Evolutionary conservation across 75 land plant species (phyloP).

Genomic region (Adiantum capillusveneris): DNA sequence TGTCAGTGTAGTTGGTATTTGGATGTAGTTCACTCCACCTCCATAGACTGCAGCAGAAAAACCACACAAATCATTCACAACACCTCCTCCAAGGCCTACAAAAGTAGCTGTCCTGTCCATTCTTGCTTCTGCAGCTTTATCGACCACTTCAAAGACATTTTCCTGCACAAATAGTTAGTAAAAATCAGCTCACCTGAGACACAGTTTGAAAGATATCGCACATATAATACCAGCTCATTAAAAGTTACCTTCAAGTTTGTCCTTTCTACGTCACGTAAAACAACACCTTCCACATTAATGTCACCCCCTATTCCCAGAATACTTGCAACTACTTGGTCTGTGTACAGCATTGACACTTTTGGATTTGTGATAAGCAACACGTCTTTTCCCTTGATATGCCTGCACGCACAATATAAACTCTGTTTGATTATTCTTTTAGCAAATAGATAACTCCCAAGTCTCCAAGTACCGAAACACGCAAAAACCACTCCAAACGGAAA

Average conservation of each 20-base stretch:
- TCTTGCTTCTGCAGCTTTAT: not conserved
- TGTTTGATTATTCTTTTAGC: too few relatives aligned
- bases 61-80: not conserved
- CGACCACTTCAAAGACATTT: not conserved
- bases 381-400: conserved; percentile 13
- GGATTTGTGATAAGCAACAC: conserved; percentile 31
- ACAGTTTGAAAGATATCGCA: not conserved
- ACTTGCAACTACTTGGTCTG: conserved; percentile 15
- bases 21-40: conserved; percentile 1
- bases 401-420: not conserved
- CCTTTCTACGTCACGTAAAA: conserved; percentile 30
- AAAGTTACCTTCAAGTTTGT: conserved; percentile 14
- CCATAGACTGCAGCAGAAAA: not conserved
- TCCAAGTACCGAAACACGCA: too few relatives aligned
- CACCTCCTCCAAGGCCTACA: conserved; percentile 2
- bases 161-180: not conserved
- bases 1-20: conserved; percentile 2
- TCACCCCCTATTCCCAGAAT: conserved; percentile 12
- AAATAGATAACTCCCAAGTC: too few relatives aligned
- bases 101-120: conserved; percentile 4
- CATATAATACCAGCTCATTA: not conserved
- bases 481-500: too few relatives aligned
- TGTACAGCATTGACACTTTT: conserved; percentile 22
- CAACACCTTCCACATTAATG: conserved; percentile 21
- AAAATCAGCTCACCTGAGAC: not conserved